Conservation (phyloP, 129 eudicot genomes). For the Artemisia tridentata region DNA sequence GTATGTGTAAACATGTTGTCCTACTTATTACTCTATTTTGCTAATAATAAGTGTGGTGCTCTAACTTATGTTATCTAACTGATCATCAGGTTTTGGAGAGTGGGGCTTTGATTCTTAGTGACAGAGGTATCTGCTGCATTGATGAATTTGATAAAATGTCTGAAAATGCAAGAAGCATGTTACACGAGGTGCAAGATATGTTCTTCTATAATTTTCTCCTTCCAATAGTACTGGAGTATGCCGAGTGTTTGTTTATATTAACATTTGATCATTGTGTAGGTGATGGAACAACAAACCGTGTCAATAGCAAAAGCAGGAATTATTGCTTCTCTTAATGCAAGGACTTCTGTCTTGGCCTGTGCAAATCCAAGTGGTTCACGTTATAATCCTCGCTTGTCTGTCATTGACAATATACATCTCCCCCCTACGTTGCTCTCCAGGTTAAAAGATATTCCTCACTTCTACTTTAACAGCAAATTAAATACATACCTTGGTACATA, state of each 20-base stretch:
- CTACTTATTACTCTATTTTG: too few relatives aligned
- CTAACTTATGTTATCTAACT: too few relatives aligned
- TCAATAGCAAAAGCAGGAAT: constrained; percentile 99
- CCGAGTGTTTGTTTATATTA: too few relatives aligned
- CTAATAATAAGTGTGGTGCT: too few relatives aligned
- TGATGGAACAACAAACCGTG: constrained; percentile 99
- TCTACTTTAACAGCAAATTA: not conserved
- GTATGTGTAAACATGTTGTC: too few relatives aligned
- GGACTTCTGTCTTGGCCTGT: constrained; percentile 97
- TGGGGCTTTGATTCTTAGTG: constrained; percentile 95
- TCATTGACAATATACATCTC: constrained; percentile 96
- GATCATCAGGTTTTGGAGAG: constrained; percentile 81
- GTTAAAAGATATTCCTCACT: constrained; percentile 33
- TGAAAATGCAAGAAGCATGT: constrained; percentile 93
- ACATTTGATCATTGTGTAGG: constrained; percentile 39
- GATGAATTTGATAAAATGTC: constrained; percentile 99
- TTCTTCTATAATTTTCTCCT: too few relatives aligned
- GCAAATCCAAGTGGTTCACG: constrained; percentile 99
- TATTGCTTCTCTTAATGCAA: constrained; percentile 93
- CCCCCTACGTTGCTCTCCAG: constrained; percentile 95
- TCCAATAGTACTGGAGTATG: too few relatives aligned
- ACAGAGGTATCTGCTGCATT: constrained; percentile 92
- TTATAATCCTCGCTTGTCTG: constrained; percentile 96
- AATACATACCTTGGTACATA: constrained; percentile 2
- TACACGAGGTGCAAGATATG: constrained; percentile 65